Conservation (phyloP, 768 basidiomycete genomes). For the Trametopsis cervina region DNA sequence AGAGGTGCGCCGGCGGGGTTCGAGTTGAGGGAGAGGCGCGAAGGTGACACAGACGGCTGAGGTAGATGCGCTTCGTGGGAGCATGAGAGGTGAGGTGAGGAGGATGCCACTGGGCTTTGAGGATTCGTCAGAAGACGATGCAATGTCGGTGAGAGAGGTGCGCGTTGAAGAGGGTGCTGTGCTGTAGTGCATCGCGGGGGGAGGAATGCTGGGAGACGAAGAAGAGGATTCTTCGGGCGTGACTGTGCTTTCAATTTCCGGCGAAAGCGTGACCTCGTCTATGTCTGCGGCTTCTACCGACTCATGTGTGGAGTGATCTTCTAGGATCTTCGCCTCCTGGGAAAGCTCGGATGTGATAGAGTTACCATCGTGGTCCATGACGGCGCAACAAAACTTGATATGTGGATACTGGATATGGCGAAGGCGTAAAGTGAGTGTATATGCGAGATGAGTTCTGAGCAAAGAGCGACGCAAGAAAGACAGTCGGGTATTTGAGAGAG, state of each 20-base stretch:
- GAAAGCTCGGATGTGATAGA: background rate
- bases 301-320: too few relatives aligned
- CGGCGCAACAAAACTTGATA: background rate
- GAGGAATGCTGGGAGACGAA: background rate
- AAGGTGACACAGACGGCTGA: conserved; percentile 21
- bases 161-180: conserved; percentile 3
- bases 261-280: background rate
- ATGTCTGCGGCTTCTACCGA: background rate
- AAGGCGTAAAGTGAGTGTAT: background rate
- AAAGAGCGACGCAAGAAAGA: background rate
- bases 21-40: conserved; percentile 29
- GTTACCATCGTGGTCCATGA: background rate
- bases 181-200: background rate
- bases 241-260: background rate
- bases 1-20: conserved; percentile 24
- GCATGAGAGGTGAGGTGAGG: conserved; percentile 1
- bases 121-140: background rate
- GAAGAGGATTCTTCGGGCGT: background rate
- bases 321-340: too few relatives aligned
- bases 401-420: background rate
- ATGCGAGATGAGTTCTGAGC: too few relatives aligned
- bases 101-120: background rate
- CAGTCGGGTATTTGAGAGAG: background rate
- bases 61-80: background rate
- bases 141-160: conserved; percentile 5